These are phyloP conservation scores for Trichomonas gallinae DNA, from an alignment of 208 protist species.

Conservation along the genomic window DNA sequence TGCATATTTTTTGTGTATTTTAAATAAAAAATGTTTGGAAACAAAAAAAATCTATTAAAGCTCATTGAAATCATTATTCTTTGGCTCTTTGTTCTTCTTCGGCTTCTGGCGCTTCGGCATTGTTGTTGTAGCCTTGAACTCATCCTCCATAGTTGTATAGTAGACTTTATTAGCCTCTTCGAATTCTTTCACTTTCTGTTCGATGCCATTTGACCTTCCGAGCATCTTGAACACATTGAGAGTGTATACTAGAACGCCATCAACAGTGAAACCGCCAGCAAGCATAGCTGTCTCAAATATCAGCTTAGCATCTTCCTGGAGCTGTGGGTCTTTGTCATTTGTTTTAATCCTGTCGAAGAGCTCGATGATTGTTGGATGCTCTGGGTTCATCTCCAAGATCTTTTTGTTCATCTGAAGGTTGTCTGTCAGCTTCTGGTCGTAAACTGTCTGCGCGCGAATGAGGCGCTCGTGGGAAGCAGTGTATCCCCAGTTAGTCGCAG, in stretches of 20 bases:
- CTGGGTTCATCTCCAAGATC: conserved; percentile 29
- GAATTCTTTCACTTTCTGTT: conserved; percentile 2
- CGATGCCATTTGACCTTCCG: neutral
- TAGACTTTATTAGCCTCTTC: neutral
- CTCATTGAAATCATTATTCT: neutral
- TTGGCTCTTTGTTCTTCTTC: neutral
- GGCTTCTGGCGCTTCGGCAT: neutral
- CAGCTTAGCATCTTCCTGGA: neutral
- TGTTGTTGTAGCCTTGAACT: neutral
- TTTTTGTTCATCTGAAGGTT: neutral
- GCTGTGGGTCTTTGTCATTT: neutral
- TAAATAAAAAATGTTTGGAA: too few species aligned
- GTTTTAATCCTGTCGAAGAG: conserved; percentile 19
- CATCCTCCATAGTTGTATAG: neutral
- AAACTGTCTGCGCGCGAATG: conserved; percentile 22
- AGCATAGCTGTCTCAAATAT: conserved; percentile 25
- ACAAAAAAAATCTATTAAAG: neutral
- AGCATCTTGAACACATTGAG: conserved; percentile 11
- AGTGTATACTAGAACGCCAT: neutral
- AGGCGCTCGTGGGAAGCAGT: conserved; percentile 39
- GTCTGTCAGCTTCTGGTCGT: neutral
- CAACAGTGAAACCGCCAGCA: conserved; percentile 19
- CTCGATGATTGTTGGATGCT: conserved; percentile 30
- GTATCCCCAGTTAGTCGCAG: conserved; percentile 37
- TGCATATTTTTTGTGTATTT: too few species aligned